Percentiles rank a stretch among this genome's conserved stretches.
phyloP scores from a whole-genome alignment of 768 basidiomycete species.

The Podaxis mareebaensis region DNA sequence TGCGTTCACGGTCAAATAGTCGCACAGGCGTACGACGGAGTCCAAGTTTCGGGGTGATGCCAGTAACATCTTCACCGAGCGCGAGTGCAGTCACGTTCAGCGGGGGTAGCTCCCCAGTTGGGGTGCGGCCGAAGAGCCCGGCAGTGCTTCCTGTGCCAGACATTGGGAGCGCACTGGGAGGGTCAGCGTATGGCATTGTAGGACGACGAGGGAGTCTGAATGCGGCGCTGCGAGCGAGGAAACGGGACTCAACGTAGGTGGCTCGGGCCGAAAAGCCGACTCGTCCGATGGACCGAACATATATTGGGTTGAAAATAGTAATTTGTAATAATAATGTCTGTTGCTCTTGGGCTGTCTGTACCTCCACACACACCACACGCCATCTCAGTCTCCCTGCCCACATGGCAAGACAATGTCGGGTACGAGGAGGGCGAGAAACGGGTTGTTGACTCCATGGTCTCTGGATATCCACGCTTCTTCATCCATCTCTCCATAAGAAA shows the following conservation, averaged over 20 bases:
- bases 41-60: slow-evolving; percentile 26
- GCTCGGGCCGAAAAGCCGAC: background rate
- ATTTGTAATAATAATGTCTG: slow-evolving; percentile 19
- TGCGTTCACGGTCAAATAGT: slow-evolving; percentile 43
- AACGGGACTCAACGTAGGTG: slow-evolving; percentile 1
- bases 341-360: slow-evolving; percentile 51
- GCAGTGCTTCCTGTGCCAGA: slow-evolving; percentile 25
- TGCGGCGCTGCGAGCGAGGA: slow-evolving; percentile 4
- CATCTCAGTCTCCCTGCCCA: slow-evolving; percentile 93
- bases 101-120: slow-evolving; percentile 1
- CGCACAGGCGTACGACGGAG: slow-evolving; percentile 35
- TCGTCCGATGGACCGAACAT: background rate
- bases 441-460: slow-evolving; percentile 76
- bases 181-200: slow-evolving; percentile 14
- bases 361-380: slow-evolving; percentile 81
- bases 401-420: slow-evolving; percentile 87
- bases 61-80: slow-evolving; percentile 24
- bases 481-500: slow-evolving; percentile 85
- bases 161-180: slow-evolving; percentile 28
- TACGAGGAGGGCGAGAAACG: slow-evolving; percentile 90
- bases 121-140: slow-evolving; percentile 8
- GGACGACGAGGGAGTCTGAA: slow-evolving; percentile 20
- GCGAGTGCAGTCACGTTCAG: slow-evolving; percentile 18
- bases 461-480: slow-evolving; percentile 95
- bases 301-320: background rate